Evolutionary conservation across 2,329 filamentous ascomycete species (phyloP), one percentile per base, ranked within the genome.

Genomic region (Alternaria incomplexa): DNA sequence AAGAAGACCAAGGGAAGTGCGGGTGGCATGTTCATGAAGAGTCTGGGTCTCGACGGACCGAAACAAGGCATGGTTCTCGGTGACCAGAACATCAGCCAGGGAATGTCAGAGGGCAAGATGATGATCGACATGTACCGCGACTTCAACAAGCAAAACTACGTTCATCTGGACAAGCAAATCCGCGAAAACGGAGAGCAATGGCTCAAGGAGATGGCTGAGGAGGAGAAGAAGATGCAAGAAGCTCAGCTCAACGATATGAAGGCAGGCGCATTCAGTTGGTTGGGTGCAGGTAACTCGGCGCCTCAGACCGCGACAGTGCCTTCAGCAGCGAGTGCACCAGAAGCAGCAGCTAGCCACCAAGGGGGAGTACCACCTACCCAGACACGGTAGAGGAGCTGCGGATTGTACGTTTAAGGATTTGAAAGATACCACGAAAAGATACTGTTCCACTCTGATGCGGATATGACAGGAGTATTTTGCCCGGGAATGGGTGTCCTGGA

Each of bases 191-290:
- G 94, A 56, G 93, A 95, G 80, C 93, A 95, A 83, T 97, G 94
- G 93, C 85, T 99, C 71, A 94, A 94, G 84, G 95, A 98, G 81
- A 94, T 97, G 85, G 91, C 92, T 46, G 90, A 90, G 52, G 88
- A 92, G 78, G 91, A 94, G 83, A 95, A 97, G 85, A 94, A 93
- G 85, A 86, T 90, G 66, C 92, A 94, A 80, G 92, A 97, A 76
- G 93, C 97, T 81, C 91, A 91, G 73, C 94, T 97, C 90, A 92
- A 91, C 82, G 93, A 88, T 76, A 97, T 97, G 93, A 96, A 95
- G 87, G 74, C 68, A 17, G 72, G 75, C 23, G 72, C 75, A 0
- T 76, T 78, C 47, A 68, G 72, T 52, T 78, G 72, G 72, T 62
- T 78, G 48, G 72, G 71, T n/a, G 68, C 77, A 46, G 72, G 71